These are phyloP conservation scores for Lodderomyces margitis DNA, from an alignment of 1,139 yeast genomes.

Conservation along the genomic window DNA sequence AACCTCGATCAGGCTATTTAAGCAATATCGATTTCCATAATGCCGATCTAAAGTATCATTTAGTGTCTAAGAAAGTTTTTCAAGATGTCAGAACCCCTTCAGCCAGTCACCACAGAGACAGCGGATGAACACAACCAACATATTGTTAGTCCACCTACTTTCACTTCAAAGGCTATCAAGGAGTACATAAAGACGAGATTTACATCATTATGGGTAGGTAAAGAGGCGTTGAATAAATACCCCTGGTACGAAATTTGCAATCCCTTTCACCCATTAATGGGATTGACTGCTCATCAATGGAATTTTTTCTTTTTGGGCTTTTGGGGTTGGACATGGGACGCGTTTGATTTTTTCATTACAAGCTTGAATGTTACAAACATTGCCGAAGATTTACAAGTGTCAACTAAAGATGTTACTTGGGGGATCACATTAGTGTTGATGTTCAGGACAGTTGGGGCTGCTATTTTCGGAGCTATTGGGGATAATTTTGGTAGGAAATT, in stretches of 20 bases:
- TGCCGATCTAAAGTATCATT: no score
- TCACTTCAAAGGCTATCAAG: constrained; percentile 24
- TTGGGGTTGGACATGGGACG: constrained; percentile 45
- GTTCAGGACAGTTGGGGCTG: constrained; percentile 45
- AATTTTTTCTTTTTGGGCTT: constrained; percentile 33
- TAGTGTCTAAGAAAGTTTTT: no score
- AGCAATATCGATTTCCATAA: no score
- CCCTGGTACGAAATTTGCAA: constrained; percentile 30
- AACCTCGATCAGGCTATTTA: no score
- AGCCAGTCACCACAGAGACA: constrained; percentile 21
- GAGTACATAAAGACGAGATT: constrained; percentile 30
- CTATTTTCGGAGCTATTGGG: constrained; percentile 37
- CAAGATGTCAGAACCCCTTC: background rate
- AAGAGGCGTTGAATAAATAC: constrained; percentile 27
- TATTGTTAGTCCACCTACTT: constrained; percentile 32
- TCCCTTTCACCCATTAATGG: constrained; percentile 33
- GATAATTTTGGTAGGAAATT: constrained; percentile 38
- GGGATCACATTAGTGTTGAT: constrained; percentile 45
- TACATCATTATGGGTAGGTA: constrained; percentile 31
- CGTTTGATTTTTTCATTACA: constrained; percentile 40
- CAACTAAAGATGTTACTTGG: constrained; percentile 37
- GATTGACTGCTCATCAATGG: constrained; percentile 35
- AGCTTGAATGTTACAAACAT: constrained; percentile 32
- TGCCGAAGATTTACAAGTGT: constrained; percentile 26
- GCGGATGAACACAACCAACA: constrained; percentile 58